Percentiles rank a stretch among this genome's conserved stretches.
Conservation (phyloP, 306 rosid genomes). For the Dryas drummondii region DNA sequence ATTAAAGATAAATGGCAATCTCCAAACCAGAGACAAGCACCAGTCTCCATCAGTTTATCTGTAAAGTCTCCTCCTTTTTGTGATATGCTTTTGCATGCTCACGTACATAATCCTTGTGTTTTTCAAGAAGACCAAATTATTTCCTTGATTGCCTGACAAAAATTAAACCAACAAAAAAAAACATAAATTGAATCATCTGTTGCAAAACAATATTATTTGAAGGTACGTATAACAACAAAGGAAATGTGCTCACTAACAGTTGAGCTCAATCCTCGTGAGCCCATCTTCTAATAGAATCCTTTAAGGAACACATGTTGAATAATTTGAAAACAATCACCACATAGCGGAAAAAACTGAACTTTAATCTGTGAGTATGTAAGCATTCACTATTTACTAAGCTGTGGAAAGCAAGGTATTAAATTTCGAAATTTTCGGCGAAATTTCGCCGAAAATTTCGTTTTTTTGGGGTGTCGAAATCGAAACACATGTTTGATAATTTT, state of each 20-base stretch:
- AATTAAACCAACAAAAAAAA: not conserved
- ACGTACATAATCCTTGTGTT: conserved; percentile 77
- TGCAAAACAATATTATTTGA: not conserved
- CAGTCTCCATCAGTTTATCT: conserved; percentile 2
- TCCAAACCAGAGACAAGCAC: not conserved
- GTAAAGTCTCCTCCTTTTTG: conserved; percentile 61
- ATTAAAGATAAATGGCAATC: not conserved
- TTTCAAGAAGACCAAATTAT: conserved; percentile 76
- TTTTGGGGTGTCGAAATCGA: too few species aligned
- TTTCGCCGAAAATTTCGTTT: too few species aligned
- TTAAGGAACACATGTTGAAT: conserved; percentile 63
- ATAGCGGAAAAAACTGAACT: not conserved
- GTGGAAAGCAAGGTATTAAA: too few species aligned
- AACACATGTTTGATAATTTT: too few species aligned
- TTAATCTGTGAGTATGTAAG: not conserved
- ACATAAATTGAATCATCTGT: not conserved
- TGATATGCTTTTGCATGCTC: conserved; percentile 72
- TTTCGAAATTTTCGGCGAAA: too few species aligned
- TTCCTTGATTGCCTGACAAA: conserved; percentile 54
- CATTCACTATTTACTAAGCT: not conserved
- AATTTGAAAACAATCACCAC: not conserved
- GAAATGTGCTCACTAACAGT: conserved; percentile 47
- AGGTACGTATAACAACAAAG: not conserved
- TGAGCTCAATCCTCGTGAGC: conserved; percentile 85
- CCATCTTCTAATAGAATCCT: conserved; percentile 60